Evolutionary conservation across 1,139 yeast genomes (phyloP).

Genomic region (Petasospora rhodanensis): DNA sequence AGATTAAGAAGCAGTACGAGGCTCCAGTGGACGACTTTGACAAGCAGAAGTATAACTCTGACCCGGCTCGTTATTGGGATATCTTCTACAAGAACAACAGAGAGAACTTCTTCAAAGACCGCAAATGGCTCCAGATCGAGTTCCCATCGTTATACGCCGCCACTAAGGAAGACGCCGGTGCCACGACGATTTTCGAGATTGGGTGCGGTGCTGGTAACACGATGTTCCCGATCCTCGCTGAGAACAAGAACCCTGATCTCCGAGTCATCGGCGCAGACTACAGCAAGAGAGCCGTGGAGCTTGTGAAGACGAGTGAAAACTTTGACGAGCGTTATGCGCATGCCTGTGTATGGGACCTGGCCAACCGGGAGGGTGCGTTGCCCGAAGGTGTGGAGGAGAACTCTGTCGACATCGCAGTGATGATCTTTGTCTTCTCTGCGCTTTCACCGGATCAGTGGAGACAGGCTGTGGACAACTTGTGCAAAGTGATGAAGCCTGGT

Average conservation of each 20-base stretch:
- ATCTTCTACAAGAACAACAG: constrained; percentile 83
- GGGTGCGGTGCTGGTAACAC: constrained; percentile 99
- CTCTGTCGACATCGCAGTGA: constrained; percentile 84
- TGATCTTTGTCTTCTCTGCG: constrained; percentile 93
- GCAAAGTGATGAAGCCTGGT: constrained; percentile 81
- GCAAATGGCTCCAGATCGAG: constrained; percentile 94
- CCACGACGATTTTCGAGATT: constrained; percentile 74
- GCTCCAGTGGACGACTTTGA: constrained; percentile 85
- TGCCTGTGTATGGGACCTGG: constrained; percentile 95
- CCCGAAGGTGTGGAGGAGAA: constrained; percentile 82
- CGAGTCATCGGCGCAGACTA: constrained; percentile 85
- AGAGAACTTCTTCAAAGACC: constrained; percentile 91
- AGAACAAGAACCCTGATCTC: constrained; percentile 75
- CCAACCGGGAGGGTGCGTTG: constrained; percentile 65
- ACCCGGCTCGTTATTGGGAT: constrained; percentile 96
- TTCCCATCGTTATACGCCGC: constrained; percentile 82
- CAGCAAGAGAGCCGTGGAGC: constrained; percentile 82
- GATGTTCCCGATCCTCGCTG: constrained; percentile 78
- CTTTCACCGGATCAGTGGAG: constrained; percentile 90
- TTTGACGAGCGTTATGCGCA: constrained; percentile 64
- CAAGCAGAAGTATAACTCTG: constrained; percentile 67
- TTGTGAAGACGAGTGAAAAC: constrained; percentile 61
- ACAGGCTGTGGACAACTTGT: constrained; percentile 67
- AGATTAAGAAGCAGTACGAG: constrained; percentile 71
- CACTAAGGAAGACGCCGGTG: constrained; percentile 65